Evolutionary conservation across 2,329 filamentous ascomycete species (phyloP), one percentile per base, ranked within the genome.

Genomic region (Ceratocystis cacaofunesta): DNA sequence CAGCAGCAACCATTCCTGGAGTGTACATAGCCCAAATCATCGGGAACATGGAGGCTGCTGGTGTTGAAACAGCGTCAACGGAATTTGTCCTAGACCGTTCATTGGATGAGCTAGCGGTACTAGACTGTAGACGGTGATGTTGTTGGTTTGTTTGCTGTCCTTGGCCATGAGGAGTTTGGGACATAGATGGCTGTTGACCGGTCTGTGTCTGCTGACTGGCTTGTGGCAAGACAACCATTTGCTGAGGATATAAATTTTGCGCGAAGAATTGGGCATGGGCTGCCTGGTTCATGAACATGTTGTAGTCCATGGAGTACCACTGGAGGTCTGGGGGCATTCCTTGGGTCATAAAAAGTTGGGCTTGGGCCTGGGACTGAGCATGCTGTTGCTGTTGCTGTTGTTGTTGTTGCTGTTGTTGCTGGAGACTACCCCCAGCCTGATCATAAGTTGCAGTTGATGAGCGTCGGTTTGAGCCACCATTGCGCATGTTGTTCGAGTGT

Each of bases 1-100:
- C 55, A 58, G 63, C 55, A 36, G 28, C 32, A 30, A 57, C 25
- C 41, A 64, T 46, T 15, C 30, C 25, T 10, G 44, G n/a, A 17
- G 25, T n/a, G 44, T 61, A 41, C n/a, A 48, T 32, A 19, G 48
- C 46, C 36, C 30, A 46, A 10, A 58, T 28, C 63, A 65, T 32
- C 5, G 63, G 41, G 43, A 50, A 22, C 2, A 85, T 71, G 1
- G 84, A 82, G 0, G 82, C 81, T n/a, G 82, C 81, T n/a, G 78
- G 81, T 46, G 85, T 72, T 4, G 84, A 83, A 19, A 81, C 77
- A 65, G 81, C 84, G 70, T 87, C 84, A 70, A 86, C 83, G 12
- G 83, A 86, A 70, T 82, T 84, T 5, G 83, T 85, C 68, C 84
- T 79, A 46, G 82, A 81, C 68, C 84, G 75, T 70, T 83, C 78